Evolutionary conservation across 768 basidiomycete genomes (phyloP), one percentile per base, ranked within the genome.

Genomic region (Dendrothele bispora): DNA sequence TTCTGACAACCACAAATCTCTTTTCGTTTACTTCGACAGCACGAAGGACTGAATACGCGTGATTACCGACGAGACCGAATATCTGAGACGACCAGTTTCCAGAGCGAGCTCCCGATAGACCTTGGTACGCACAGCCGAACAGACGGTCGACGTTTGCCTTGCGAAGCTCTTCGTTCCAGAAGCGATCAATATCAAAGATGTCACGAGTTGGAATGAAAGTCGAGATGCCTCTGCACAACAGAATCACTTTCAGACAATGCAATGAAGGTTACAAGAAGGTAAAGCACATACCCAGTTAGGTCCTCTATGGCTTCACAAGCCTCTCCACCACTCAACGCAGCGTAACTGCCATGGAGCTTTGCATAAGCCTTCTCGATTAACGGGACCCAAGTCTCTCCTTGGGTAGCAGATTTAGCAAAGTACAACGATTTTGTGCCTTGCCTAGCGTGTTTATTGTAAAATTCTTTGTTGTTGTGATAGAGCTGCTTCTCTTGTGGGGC

Each of bases 321-420:
- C 18, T 61, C 48, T 5, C 79, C 80, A 18, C 69, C 49, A 15
- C 57, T 57, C 27, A 77, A 49, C 32, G 68, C 61, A 20, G 39
- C 49, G 43, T 54, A 54, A 28, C 72, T 69, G 2, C 78, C 79
- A 51, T 82, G 78, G 2, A 79, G 56, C 53, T 82, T 82, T 0
- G 79, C 80, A 45, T 74, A 82, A 4, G 80, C 80, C 54, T 83
- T 83, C 56, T 82, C 80, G 20, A 80, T 65, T 1, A 82, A 58
- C 2, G 80, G 74, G 1, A 80, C 76, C 80, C 80, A 82, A 0
- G 78, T 80, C 46, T 82, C 79, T 27, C 73, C 73, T 8, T 74
- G 66, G 4, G 69, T 67, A 3, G 65, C 70, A 4, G 74, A 75
- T 41, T 64, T 68, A 5, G 80, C 75, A 61, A 80, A 83, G 48